Conservation (phyloP, 805 yeast species). For the Candida krabiensis region DNA sequence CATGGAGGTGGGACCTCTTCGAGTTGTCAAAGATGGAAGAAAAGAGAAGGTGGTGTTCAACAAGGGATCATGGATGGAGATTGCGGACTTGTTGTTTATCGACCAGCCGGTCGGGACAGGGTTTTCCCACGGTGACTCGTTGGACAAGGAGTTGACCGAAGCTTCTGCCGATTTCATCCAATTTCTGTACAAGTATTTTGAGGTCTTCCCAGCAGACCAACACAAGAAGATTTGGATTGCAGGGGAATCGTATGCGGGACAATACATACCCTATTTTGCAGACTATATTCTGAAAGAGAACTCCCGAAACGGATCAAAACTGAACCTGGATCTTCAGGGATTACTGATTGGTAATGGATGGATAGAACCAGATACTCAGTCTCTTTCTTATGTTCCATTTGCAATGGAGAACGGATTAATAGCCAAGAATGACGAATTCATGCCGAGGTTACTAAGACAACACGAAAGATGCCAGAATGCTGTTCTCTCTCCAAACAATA, state of each 20-base stretch:
- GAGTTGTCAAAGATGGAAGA: constrained; percentile 41
- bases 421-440: constrained; percentile 36
- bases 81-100: constrained; percentile 76
- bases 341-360: constrained; percentile 90
- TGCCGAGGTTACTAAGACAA: constrained; percentile 42
- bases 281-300: constrained; percentile 54
- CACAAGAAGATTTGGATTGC: constrained; percentile 71
- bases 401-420: constrained; percentile 60
- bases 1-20: constrained; percentile 87
- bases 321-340: constrained; percentile 53
- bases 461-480: constrained; percentile 64
- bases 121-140: constrained; percentile 63
- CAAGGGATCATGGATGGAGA: constrained; percentile 80
- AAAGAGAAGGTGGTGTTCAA: constrained; percentile 46
- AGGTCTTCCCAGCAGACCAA: constrained; percentile 70
- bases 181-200: constrained; percentile 67
- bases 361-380: constrained; percentile 86
- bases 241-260: constrained; percentile 98
- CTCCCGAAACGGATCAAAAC: constrained; percentile 22
- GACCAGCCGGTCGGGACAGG: constrained; percentile 98
- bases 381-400: constrained; percentile 76
- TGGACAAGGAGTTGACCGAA: constrained; percentile 51
- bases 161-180: constrained; percentile 62
- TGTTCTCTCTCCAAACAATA: constrained; percentile 33
- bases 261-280: constrained; percentile 89